A percentile compares a stretch with the other conserved stretches of the same genome.
phyloP scores from a whole-genome alignment of 768 basidiomycete genomes.

The Lanmaoa pseudosensibilis region DNA sequence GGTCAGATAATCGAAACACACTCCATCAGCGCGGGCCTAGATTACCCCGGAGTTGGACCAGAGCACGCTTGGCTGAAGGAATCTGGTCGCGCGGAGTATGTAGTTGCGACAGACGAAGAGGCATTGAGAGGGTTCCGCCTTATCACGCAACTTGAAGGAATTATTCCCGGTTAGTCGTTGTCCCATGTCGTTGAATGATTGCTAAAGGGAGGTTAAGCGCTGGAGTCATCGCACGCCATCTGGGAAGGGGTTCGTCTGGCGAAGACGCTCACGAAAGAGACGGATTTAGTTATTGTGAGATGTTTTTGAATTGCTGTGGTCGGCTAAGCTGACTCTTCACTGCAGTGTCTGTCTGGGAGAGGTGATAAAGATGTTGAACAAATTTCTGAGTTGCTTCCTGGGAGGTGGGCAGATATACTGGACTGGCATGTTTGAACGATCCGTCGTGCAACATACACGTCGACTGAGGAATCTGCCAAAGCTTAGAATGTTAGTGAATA shows the following conservation, averaged over 20 bases:
- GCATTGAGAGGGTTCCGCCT: slow-evolving; percentile 90
- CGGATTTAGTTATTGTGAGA: slow-evolving; percentile 89
- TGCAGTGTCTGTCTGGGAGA: slow-evolving; percentile 87
- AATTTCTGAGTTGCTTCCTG: slow-evolving; percentile 88
- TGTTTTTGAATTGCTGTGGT: background rate
- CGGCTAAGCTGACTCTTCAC: slow-evolving; percentile 2
- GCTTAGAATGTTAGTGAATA: too few species aligned
- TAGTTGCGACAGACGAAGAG: slow-evolving; percentile 90
- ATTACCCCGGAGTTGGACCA: slow-evolving; percentile 97
- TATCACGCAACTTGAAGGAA: slow-evolving; percentile 91
- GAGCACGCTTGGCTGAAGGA: slow-evolving; percentile 99
- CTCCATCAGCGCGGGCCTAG: slow-evolving; percentile 93
- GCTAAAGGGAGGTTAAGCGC: slow-evolving; percentile 47
- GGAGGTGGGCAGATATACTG: slow-evolving; percentile 89
- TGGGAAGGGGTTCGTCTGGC: slow-evolving; percentile 90
- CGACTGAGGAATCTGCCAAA: too few species aligned
- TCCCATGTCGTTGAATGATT: background rate
- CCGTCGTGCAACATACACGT: background rate
- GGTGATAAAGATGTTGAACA: slow-evolving; percentile 99
- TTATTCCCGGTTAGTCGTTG: slow-evolving; percentile 77
- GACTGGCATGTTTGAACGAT: slow-evolving; percentile 78
- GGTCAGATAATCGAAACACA: slow-evolving; percentile 98
- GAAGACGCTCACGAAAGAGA: slow-evolving; percentile 77
- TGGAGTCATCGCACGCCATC: slow-evolving; percentile 95
- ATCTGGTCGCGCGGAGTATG: slow-evolving; percentile 89